phyloP scores from a whole-genome alignment of 192 early-diverging fungal genomes.

The Coemansia sp. region DNA sequence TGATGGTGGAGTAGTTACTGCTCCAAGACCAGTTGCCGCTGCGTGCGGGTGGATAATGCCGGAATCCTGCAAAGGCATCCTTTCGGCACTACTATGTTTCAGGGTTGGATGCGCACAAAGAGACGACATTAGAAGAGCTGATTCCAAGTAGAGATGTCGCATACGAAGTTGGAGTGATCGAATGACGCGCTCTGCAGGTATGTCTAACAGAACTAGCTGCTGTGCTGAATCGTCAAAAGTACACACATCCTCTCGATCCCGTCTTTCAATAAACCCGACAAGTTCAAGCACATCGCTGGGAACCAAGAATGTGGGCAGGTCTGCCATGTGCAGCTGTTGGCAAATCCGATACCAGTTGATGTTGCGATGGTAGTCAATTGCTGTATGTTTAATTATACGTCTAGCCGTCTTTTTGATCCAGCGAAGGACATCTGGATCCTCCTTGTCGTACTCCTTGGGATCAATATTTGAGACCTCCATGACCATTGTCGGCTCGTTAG shows the following conservation, averaged over 20 bases:
- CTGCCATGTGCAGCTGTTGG: slow-evolving; percentile 47
- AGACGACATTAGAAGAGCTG: slow-evolving; percentile 42
- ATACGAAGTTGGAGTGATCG: slow-evolving; percentile 46
- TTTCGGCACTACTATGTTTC: background rate
- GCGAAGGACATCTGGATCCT: slow-evolving; percentile 44
- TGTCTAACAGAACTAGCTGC: slow-evolving; percentile 34
- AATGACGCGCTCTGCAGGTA: slow-evolving; percentile 35
- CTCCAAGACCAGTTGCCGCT: background rate
- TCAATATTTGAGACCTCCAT: slow-evolving; percentile 49
- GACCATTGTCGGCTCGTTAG: slow-evolving; percentile 45
- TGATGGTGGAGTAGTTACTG: slow-evolving; percentile 17
- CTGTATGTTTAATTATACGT: slow-evolving; percentile 32
- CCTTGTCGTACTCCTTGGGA: slow-evolving; percentile 51
- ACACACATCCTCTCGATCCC: slow-evolving; percentile 39
- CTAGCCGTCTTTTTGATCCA: slow-evolving; percentile 45
- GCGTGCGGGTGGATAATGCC: background rate
- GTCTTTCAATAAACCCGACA: slow-evolving; percentile 43
- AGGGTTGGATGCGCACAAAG: slow-evolving; percentile 11
- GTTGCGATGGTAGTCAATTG: slow-evolving; percentile 51
- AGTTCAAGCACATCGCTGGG: slow-evolving; percentile 39
- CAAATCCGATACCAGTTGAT: slow-evolving; percentile 53
- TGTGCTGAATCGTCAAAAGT: slow-evolving; percentile 27
- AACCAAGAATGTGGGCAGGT: slow-evolving; percentile 25
- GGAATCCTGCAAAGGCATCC: background rate
- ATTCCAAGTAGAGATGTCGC: slow-evolving; percentile 43